Evolutionary conservation across 306 rosid species (phyloP), one percentile per base, ranked within the genome.

Genomic region (Dryas drummondii): DNA sequence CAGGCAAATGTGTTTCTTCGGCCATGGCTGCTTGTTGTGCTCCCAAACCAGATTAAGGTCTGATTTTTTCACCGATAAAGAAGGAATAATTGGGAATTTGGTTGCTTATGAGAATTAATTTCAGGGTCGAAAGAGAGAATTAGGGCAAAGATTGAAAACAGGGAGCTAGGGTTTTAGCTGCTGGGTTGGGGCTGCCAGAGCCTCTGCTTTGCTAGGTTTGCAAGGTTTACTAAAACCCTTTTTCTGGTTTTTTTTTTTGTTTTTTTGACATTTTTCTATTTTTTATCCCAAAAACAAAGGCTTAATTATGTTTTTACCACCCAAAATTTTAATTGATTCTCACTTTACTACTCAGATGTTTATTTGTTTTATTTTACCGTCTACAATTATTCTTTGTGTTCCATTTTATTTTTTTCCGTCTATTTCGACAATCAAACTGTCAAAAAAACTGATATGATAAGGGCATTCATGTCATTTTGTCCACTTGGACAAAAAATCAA

Each of bases 21-120:
- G 90, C 90, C 99, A 96, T 96, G 65, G 69, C 74, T 27, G 69
- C 74, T 27, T 56, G 44, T 54, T 55, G 62, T 57, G 51, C 22
- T 17, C 11, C 11, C 17, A 59, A 27, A 58, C 7, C 57, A 3
- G 46, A 27, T 58, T 14, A 46, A 59, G 68, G 68, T 72, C 27
- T 15, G 4, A 27, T 2, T 47, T 70, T 47, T 22, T 7, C 46
- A 15, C 12, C 7, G 15, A 44, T 27, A 9, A 27, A 6, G 7
- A 9, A 7, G 71, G 27, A 8, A 55, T 4, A 55, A 5, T 2
- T 12, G 7, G 17, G 27, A 45, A 47, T 26, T 68, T 19, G 56
- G 11, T 47, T 32, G 48, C 42, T 26, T 68, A 1, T 68, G 46
- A 41, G 4, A 2, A n/a, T 17, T 10, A 52, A 50, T 48, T 61